A percentile compares a stretch with the other conserved stretches of the same genome.
Evolutionary conservation across 257 asterid species (phyloP).

Genomic region (Capsicum baccatum): DNA sequence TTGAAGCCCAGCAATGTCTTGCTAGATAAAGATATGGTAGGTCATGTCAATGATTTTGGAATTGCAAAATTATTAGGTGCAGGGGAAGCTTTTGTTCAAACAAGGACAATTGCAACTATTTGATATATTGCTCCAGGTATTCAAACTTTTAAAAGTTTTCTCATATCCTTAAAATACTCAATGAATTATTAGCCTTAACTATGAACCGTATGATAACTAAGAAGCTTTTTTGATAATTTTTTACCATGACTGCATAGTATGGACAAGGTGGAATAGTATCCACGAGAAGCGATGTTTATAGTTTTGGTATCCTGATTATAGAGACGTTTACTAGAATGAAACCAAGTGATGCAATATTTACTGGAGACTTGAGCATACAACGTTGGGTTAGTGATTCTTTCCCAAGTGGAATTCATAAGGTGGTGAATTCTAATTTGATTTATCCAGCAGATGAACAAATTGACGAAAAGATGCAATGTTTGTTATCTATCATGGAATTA

Average conservation of each 20-base stretch:
- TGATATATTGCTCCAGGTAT: constrained; percentile 24
- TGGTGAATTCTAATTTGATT: constrained; percentile 10
- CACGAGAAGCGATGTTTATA: neutral
- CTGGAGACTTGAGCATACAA: neutral
- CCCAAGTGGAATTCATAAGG: neutral
- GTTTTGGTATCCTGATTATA: neutral
- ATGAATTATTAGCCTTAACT: neutral
- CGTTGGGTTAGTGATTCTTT: constrained; percentile 2
- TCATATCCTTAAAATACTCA: neutral
- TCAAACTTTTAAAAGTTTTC: no score
- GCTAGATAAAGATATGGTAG: constrained; percentile 23
- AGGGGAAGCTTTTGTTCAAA: neutral
- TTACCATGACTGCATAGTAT: neutral
- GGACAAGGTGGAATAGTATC: constrained; percentile 8
- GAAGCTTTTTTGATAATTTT: neutral
- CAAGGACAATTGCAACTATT: neutral
- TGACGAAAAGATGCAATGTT: neutral
- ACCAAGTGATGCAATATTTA: neutral
- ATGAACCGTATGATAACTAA: neutral
- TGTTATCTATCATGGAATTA: neutral
- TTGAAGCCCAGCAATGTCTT: neutral
- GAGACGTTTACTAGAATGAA: neutral
- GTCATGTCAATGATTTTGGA: constrained; percentile 26
- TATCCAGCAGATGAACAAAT: neutral
- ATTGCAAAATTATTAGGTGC: constrained; percentile 1